Evolutionary conservation across 23 red algal genomes (phyloP).

Genomic region (Gracilaria vermiculophylla): DNA sequence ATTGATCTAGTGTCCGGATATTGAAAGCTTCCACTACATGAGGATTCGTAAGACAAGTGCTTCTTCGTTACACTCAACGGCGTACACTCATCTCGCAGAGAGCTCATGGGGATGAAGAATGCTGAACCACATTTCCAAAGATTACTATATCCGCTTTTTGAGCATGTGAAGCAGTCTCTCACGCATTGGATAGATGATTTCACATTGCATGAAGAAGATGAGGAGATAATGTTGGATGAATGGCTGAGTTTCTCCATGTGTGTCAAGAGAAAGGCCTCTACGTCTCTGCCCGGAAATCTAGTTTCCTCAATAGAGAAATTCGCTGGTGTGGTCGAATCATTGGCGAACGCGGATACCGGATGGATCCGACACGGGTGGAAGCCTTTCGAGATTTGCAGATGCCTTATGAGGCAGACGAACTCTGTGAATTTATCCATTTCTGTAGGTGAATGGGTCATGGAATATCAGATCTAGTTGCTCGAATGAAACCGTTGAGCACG

Average conservation of each 20-base stretch:
- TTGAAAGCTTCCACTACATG: constrained; percentile 34
- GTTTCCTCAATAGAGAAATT: neutral
- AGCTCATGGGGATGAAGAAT: constrained; percentile 18
- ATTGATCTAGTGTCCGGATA: constrained; percentile 38
- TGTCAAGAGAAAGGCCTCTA: neutral
- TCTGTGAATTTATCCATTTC: constrained; percentile 18
- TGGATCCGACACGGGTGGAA: constrained; percentile 17
- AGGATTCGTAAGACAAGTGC: constrained; percentile 13
- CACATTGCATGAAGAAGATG: neutral
- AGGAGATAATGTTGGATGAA: neutral
- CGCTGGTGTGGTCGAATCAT: constrained; percentile 51
- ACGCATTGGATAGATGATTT: constrained; percentile 55
- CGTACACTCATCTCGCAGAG: neutral
- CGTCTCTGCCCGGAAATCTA: constrained; percentile 1
- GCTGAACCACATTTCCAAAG: constrained; percentile 29
- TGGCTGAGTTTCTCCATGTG: neutral
- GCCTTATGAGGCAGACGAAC: constrained; percentile 2
- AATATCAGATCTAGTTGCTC: neutral
- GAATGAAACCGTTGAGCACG: neutral
- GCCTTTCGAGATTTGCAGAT: neutral
- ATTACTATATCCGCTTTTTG: neutral
- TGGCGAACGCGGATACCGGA: neutral
- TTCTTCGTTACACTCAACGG: constrained; percentile 1
- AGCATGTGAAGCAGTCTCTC: neutral
- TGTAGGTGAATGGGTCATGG: constrained; percentile 9